Base-by-base conservation (phyloP, 2,329 filamentous ascomycete genomes). In the Cladophialophora chaetospira region DNA sequence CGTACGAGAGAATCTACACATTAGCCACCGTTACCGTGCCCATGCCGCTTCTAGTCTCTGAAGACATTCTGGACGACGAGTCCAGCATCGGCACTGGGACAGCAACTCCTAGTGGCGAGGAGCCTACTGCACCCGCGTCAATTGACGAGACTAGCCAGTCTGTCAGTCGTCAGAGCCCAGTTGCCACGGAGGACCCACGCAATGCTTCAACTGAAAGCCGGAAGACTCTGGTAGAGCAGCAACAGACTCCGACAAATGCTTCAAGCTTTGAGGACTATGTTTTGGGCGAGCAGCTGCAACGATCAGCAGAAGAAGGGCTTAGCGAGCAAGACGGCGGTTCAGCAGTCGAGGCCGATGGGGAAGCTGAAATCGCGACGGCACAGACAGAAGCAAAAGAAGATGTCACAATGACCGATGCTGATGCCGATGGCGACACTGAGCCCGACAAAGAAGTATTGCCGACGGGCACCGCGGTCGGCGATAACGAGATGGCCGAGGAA, bases 261-360 rank as follows among this genome's bases (percentile, higher is more conserved):
- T 40, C 53, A 5, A 52, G 55, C 26, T 42, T 54, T 21, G 61
- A 61, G 11, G 61, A 63, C 19, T 61, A 49, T 35, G 58, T 52
- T 8, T 50, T 63, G 33, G 58, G 55, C 8, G 59, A 59, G 38
- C 62, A 64, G 43, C 43, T 62, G 45, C 59, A 64, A 48, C 49
- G 59, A 31, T 62, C 59, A 11, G 59, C 62, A 8, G 49, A 60
- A 42, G 57, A 62, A 40, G 48, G 38, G 19, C 38, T 57, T 8
- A 61, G 51, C 44, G 61, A 60, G 40, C 47, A 15, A 36, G 53
- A 58, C 21, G 53, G 13, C 25, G 57, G 46, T 21, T n/a, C 38
- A 3, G 48, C 9, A 21, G 17, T 21, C 5, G 51, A 5, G 23
- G 49, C 53, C 9, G 53, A 35, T 23, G 56, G 43, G 17, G 29